phyloP scores from a whole-genome alignment of 225 moss, liverwort and hornwort species.

The Climacium dendroides region DNA sequence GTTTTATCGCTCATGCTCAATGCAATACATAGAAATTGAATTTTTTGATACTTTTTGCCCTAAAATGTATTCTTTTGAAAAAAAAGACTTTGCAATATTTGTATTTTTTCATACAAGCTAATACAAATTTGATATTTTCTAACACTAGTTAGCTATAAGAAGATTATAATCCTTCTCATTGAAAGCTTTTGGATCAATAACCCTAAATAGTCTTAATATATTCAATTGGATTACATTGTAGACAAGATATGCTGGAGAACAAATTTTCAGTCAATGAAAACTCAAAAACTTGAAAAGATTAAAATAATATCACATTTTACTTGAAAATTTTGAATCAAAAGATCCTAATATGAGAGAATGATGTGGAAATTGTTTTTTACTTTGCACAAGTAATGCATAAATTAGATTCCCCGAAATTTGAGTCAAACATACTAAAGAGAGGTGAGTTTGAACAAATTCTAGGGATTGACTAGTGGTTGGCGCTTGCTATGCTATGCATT shows the following conservation, averaged over 20 bases:
- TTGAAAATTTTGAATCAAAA: neutral
- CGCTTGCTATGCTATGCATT: no score
- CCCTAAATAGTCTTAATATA: no score
- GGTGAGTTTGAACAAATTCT: neutral
- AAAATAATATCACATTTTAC: neutral
- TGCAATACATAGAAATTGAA: neutral
- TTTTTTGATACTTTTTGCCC: neutral
- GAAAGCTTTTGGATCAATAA: no score
- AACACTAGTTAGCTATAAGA: neutral
- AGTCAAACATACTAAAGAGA: accelerated
- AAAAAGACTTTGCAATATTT: neutral
- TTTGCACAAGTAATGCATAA: neutral
- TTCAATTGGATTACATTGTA: neutral
- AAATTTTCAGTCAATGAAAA: neutral
- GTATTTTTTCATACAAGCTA: neutral
- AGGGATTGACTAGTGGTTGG: no score
- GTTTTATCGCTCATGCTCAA: no score
- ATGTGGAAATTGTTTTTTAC: neutral
- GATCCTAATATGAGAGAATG: accelerated
- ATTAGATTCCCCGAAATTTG: accelerated
- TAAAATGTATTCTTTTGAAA: neutral
- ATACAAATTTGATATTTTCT: neutral
- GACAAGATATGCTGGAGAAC: neutral
- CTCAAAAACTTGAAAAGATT: neutral
- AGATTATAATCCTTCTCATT: neutral